Base-by-base conservation (phyloP, 2,329 filamentous ascomycete species). In the Lecanicillium sp. region DNA sequence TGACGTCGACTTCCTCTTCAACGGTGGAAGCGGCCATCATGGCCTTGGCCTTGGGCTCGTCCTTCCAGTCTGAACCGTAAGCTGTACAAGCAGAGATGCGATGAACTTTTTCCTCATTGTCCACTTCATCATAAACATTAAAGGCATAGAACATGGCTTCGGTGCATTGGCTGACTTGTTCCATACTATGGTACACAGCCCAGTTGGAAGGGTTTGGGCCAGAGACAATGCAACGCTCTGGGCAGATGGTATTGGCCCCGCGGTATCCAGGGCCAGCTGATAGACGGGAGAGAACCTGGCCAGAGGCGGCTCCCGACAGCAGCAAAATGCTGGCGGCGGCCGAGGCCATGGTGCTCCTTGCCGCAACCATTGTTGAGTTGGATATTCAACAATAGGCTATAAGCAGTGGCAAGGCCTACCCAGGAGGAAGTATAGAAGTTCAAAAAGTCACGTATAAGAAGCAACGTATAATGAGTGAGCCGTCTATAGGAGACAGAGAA, bases 21-120 rank as follows among this genome's bases (percentile, higher is more conserved):
- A 25, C 22, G 13, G 30, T 16, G 7, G 37, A 31, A 8, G 19
- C 19, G 4, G 37, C 15, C 4, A 16, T 22, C 13, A 38, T 22
- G 30, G 33, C 19, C 30, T 33, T 29, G 3, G 37, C 30, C 5
- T 20, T 18, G 6, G 37, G 15, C 9, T 28, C n/a, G 3, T 16
- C 33, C 5, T n/a, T 34, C 12, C 12, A 38, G 22, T 9, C 28
- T 22, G 32, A 29, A 11, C 37, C 33, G 8, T 29, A 38, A 3
- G 22, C 33, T 12, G 30, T 29, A n/a, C 37, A 38, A n/a, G 37
- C 37, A 29, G 18, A 38, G 30, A 38, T 38, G 20, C 30, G 37
- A 31, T 33, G 37, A n/a, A 33, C 13, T 4, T 16, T 22, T 5
- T 19, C 16, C 2, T 15, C 12, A 6, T 38, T 16, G 22, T 38